A percentile compares a stretch with the other conserved stretches of the same genome.
These are phyloP conservation scores for Ceratobasidium sp. DNA, from an alignment of 1,284 basidiomycete genomes.

Conservation along the genomic window DNA sequence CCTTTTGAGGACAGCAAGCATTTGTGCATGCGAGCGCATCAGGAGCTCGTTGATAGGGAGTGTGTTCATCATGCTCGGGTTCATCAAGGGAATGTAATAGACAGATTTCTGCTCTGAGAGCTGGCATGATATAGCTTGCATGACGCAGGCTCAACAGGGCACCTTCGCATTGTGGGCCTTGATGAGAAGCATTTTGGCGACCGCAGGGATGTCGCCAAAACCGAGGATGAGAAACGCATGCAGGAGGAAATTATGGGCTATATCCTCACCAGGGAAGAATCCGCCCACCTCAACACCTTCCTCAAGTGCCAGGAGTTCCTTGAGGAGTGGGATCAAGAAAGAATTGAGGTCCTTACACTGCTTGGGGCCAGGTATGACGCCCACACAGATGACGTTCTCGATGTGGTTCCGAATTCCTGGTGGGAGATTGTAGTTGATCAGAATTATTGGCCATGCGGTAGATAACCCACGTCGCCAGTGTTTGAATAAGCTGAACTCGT, in stretches of 20 bases:
- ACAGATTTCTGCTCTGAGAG: background rate
- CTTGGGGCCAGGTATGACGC: constrained; percentile 40
- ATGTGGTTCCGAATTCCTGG: constrained; percentile 11
- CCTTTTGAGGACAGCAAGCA: background rate
- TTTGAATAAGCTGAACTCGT: constrained; percentile 41
- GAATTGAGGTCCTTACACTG: background rate
- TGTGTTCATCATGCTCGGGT: background rate
- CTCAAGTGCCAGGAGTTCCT: constrained; percentile 28
- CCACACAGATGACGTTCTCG: constrained; percentile 40
- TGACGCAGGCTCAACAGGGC: constrained; percentile 36
- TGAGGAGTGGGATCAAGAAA: background rate
- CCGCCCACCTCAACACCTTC: constrained; percentile 30
- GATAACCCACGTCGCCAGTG: constrained; percentile 43
- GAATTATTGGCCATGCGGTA: constrained; percentile 17
- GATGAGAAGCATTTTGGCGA: constrained; percentile 42
- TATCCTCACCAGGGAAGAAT: background rate
- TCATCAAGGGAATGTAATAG: constrained; percentile 39
- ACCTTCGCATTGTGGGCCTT: constrained; percentile 35
- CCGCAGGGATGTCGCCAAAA: constrained; percentile 46
- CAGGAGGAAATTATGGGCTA: constrained; percentile 19
- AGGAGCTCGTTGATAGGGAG: constrained; percentile 43
- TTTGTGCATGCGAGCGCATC: constrained; percentile 31
- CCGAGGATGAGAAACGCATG: constrained; percentile 31
- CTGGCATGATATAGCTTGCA: constrained; percentile 3
- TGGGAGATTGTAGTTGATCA: constrained; percentile 44